Evolutionary conservation across 495 filamentous ascomycete genomes (phyloP).

Genomic region (Podospora comata): DNA sequence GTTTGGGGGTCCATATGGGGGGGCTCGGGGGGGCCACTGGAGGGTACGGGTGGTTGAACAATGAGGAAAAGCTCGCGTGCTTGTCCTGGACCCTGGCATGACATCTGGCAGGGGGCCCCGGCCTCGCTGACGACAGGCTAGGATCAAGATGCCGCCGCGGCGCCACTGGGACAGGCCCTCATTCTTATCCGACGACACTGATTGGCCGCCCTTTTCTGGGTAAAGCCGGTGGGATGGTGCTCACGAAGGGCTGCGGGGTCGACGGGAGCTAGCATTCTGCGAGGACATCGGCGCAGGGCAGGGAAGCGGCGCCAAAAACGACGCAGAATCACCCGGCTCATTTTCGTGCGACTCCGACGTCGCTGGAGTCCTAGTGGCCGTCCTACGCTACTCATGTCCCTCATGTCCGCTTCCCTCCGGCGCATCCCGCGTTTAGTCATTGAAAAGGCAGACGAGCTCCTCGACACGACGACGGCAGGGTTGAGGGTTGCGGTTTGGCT

Average conservation of each 20-base stretch:
- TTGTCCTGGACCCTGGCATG: neutral
- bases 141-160: slow-evolving; percentile 8
- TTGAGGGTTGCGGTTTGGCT: slow-evolving; percentile 13
- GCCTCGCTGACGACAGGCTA: neutral
- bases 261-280: slow-evolving; percentile 16
- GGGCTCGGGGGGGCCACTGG: neutral
- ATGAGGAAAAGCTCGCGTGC: slow-evolving; percentile 6
- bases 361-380: slow-evolving; percentile 15
- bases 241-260: slow-evolving; percentile 13
- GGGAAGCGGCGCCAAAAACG: neutral
- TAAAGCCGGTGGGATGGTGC: slow-evolving; percentile 17
- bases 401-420: slow-evolving; percentile 16
- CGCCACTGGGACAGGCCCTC: neutral
- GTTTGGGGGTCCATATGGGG: neutral
- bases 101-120: neutral
- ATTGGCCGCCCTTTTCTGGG: slow-evolving; percentile 21
- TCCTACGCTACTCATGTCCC: neutral
- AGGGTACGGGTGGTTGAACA: no score
- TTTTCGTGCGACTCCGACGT: slow-evolving; percentile 24
- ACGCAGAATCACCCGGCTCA: slow-evolving; percentile 14
- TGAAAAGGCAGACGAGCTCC: neutral
- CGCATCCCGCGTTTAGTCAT: slow-evolving; percentile 11
- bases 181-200: slow-evolving; percentile 16
- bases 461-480: neutral
- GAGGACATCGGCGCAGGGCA: neutral